A percentile compares a stretch with the other conserved stretches of the same genome.
phyloP scores from a whole-genome alignment of 805 yeast genomes.

The Kazachstania viticola region DNA sequence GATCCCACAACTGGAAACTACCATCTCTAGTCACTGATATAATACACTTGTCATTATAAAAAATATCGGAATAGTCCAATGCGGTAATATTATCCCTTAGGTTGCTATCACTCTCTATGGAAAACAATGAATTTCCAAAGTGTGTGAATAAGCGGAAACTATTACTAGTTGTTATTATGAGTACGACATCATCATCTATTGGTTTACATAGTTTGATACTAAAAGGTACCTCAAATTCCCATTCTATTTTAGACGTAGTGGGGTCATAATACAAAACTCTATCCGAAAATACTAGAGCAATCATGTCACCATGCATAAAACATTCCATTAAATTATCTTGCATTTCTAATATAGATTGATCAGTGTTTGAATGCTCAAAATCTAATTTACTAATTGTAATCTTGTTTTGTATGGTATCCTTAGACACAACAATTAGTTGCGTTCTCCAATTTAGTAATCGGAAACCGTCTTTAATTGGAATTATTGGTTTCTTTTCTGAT shows the following conservation, averaged over 20 bases:
- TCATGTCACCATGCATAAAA: conserved; percentile 5
- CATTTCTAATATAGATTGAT: conserved; percentile 5
- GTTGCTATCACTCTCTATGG: conserved; percentile 12
- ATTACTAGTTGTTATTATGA: conserved; percentile 16
- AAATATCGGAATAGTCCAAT: conserved; percentile 11
- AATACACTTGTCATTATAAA: conserved; percentile 9
- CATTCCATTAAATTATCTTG: conserved; percentile 5
- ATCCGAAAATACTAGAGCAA: conserved; percentile 11
- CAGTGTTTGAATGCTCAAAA: conserved; percentile 9
- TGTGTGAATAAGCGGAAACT: conserved; percentile 14
- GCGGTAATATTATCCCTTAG: conserved; percentile 4
- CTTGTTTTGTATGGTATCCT: conserved; percentile 2
- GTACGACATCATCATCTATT: conserved; percentile 10
- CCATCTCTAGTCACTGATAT: conserved; percentile 14
- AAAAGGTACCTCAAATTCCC: conserved; percentile 6
- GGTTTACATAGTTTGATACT: conserved; percentile 13
- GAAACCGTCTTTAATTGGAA: conserved; percentile 13
- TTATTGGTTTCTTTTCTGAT: conserved; percentile 14
- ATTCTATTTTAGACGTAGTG: conserved; percentile 5
- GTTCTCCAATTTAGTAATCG: conserved; percentile 10
- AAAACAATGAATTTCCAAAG: conserved; percentile 20
- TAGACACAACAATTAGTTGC: conserved; percentile 13
- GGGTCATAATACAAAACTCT: conserved; percentile 13
- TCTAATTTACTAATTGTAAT: conserved; percentile 4
- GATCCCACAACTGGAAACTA: conserved; percentile 16